Evolutionary conservation across 1,139 yeast genomes (phyloP), one percentile per base, ranked within the genome.

Genomic region (Pichia kudriavzevii): DNA sequence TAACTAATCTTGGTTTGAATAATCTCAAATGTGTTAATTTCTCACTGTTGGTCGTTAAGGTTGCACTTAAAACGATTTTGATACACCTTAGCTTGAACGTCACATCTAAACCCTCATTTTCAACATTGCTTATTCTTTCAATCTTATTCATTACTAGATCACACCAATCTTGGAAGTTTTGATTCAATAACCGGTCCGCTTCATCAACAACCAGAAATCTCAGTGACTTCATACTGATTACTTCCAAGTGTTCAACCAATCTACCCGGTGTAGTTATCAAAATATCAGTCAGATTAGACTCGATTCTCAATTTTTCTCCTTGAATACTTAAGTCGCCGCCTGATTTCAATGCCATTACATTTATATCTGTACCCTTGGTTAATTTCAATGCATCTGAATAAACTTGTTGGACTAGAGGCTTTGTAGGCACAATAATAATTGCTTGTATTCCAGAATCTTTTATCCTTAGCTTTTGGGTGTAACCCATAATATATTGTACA

Each of bases 161-260:
- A 45, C 88, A 76, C 99, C 99, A 91, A 55, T 85, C 85, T 58
- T 91, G 97, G 59, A 85, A 91, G 21, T 84, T 75, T 56, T 91
- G 97, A 53, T 85, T 85, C 45, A 91, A 67, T 38, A 91, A 64
- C 41, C 95, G 67, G 63, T 91, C 99, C 2, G 97, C 98, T 59
- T 91, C 99, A 60, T 91, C 99, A 28, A 91, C 73, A 4, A 91
- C 83, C 47, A 93, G 63, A 56, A 71, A 85, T 45, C 74, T 67
- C 41, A 91, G 63, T 40, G 69, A 63, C 16, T 61, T 57, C 39
- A 85, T 56, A 7, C 63, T 48, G 7, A 57, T 57, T 22, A 55
- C 53, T 25, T 63, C 60, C 30, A 88, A 56, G 58, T 91, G 98
- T 47, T 93, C 98, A 11, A 91, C 96, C 30, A 91, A 63, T 55